phyloP scores from a whole-genome alignment of 495 filamentous ascomycete species.

The Evernia prunastri region DNA sequence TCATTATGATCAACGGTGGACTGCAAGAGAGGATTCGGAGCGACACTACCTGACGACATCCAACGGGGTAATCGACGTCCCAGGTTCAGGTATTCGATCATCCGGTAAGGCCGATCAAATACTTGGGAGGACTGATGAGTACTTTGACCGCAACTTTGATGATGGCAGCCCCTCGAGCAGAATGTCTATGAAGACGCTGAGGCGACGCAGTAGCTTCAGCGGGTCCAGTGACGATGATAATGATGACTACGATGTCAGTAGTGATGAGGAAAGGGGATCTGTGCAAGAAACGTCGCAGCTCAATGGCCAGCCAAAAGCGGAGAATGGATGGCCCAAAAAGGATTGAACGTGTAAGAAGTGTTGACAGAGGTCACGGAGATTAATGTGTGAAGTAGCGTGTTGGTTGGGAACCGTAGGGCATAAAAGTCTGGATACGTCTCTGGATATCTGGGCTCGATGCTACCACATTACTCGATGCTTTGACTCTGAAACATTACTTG shows the following conservation, averaged over 20 bases:
- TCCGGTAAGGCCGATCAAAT: constrained; percentile 15
- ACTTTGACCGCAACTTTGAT: constrained; percentile 16
- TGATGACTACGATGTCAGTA: constrained; percentile 32
- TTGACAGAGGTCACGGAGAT: background rate
- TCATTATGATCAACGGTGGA: constrained; percentile 21
- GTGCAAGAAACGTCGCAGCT: background rate
- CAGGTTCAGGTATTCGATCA: constrained; percentile 9
- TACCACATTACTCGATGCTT: background rate
- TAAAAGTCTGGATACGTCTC: background rate
- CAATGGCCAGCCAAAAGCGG: constrained; percentile 4
- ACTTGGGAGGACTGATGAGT: constrained; percentile 13
- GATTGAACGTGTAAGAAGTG: constrained; percentile 13
- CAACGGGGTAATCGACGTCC: constrained; percentile 15
- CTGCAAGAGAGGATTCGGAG: constrained; percentile 16
- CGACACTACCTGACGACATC: constrained; percentile 21
- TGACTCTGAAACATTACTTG: background rate
- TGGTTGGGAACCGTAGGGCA: background rate
- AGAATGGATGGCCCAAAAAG: constrained; percentile 11
- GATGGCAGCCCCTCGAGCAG: constrained; percentile 42
- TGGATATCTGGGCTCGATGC: background rate
- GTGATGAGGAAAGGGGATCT: constrained; percentile 21
- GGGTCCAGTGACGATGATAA: constrained; percentile 41
- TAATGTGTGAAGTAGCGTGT: background rate
- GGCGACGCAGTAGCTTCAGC: constrained; percentile 40
- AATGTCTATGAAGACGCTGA: constrained; percentile 49